phyloP scores from a whole-genome alignment of 2,329 filamentous ascomycete species.

The Trichoderma breve region DNA sequence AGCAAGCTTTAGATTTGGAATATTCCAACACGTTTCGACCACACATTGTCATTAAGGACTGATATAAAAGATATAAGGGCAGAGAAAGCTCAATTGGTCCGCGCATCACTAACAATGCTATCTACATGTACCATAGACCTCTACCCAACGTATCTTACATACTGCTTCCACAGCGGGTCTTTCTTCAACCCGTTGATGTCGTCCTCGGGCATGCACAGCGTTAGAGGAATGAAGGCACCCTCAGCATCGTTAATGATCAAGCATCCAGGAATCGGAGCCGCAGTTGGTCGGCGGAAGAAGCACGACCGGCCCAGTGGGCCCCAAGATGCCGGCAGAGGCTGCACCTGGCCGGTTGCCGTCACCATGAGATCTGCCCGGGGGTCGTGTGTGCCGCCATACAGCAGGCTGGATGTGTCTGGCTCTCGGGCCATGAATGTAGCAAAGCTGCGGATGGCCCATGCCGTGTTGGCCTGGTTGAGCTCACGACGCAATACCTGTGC shows the following conservation, averaged over 20 bases:
- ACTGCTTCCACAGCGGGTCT: background rate
- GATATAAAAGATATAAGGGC: background rate
- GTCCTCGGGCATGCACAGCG: background rate
- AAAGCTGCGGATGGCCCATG: background rate
- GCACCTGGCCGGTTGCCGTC: background rate
- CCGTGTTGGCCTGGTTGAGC: background rate
- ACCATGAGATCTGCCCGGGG: background rate
- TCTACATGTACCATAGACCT: background rate
- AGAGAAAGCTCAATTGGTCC: background rate
- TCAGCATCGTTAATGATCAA: background rate
- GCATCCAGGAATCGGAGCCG: background rate
- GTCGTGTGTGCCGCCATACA: background rate
- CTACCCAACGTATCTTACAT: background rate
- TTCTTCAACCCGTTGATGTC: background rate
- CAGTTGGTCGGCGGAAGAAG: background rate
- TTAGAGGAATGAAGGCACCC: background rate
- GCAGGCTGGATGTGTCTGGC: background rate
- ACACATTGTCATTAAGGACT: background rate
- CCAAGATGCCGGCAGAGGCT: background rate
- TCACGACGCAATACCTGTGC: background rate
- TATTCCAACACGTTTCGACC: background rate
- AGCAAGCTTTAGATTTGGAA: background rate
- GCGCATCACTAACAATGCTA: background rate
- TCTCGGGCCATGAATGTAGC: background rate
- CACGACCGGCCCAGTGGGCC: background rate